Evolutionary conservation across 225 moss, liverwort and hornwort genomes (phyloP).

Genomic region (Antitrichia curtipendula): DNA sequence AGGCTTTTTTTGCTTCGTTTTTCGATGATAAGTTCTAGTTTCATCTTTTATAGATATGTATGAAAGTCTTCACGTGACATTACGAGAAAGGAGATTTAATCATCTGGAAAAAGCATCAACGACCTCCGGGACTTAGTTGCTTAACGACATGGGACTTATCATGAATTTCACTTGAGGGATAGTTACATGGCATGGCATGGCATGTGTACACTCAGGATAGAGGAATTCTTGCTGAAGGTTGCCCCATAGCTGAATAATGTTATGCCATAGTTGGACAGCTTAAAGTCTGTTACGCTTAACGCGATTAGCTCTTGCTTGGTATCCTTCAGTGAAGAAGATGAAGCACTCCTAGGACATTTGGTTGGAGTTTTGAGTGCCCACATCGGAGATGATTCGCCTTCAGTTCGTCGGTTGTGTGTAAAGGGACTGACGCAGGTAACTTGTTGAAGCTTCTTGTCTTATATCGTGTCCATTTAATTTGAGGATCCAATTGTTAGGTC

Average conservation of each 20-base stretch:
- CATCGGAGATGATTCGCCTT: slow-evolving; percentile 87
- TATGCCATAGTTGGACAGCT: not conserved
- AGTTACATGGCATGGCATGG: not conserved
- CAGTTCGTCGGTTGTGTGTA: slow-evolving; percentile 78
- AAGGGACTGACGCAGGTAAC: slow-evolving; percentile 88
- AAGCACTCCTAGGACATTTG: slow-evolving; percentile 64
- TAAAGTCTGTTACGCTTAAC: not conserved
- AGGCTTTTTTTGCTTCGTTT: not conserved
- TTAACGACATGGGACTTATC: not conserved
- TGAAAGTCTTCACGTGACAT: not conserved
- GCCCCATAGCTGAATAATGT: not conserved
- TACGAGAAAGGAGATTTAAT: not conserved
- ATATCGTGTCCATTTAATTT: not conserved
- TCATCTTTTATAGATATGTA: not conserved
- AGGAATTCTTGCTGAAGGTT: not conserved
- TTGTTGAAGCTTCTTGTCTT: not conserved
- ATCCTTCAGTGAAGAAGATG: slow-evolving; percentile 67
- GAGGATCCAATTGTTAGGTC: not conserved
- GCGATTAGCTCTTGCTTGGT: not conserved
- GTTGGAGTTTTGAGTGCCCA: slow-evolving; percentile 94
- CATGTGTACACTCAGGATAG: not conserved
- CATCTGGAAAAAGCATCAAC: not conserved
- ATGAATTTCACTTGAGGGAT: not conserved
- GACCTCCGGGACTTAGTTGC: not conserved
- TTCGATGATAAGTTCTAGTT: not conserved